phyloP scores from a whole-genome alignment of 1,284 basidiomycete species.

The Boletus mariae region DNA sequence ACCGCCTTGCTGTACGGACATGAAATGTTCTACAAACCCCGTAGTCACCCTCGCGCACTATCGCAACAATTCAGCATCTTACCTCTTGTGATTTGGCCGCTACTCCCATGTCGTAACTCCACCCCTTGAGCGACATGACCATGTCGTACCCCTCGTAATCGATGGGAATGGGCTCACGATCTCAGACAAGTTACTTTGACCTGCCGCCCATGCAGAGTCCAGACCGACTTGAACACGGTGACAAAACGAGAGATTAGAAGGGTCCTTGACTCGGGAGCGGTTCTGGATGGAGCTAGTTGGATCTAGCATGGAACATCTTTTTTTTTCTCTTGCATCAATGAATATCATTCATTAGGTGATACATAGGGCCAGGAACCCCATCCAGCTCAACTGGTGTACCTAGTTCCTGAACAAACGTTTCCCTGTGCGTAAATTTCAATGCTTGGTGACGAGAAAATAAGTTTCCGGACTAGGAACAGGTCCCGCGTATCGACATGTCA shows the following conservation, averaged over 20 bases:
- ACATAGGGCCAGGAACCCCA: no score
- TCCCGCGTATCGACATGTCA: no score
- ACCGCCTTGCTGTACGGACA: constrained; percentile 77
- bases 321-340: background rate
- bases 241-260: constrained; percentile 88
- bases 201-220: constrained; percentile 53
- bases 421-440: no score
- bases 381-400: no score
- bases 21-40: constrained; percentile 75
- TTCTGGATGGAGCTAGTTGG: constrained; percentile 37
- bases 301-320: constrained; percentile 15
- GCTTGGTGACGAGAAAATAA: no score
- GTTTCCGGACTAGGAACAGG: no score
- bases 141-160: constrained; percentile 55
- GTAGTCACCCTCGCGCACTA: constrained; percentile 64
- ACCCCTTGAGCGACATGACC: constrained; percentile 37
- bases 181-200: constrained; percentile 72
- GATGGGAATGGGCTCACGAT: constrained; percentile 59
- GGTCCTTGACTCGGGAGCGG: constrained; percentile 64
- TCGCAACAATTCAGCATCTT: constrained; percentile 54
- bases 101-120: constrained; percentile 51
- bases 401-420: no score
- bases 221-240: constrained; percentile 80
- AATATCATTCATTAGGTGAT: background rate
- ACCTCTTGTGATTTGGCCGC: constrained; percentile 70